These are phyloP conservation scores for Brettanomyces naardenensis DNA, from an alignment of 805 yeast genomes.

Conservation along the genomic window DNA sequence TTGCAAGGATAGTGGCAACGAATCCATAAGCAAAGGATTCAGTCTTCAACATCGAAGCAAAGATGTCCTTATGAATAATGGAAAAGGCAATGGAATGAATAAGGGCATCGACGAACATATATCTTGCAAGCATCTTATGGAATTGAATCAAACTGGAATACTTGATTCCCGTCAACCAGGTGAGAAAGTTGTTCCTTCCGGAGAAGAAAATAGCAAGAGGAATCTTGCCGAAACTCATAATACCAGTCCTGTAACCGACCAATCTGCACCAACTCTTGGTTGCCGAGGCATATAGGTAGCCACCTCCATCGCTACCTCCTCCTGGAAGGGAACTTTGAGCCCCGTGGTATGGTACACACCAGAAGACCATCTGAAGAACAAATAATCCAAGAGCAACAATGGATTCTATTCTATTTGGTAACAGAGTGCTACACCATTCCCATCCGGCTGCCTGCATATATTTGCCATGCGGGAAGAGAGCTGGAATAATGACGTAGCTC, in stretches of 20 bases:
- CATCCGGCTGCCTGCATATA: conserved; percentile 12
- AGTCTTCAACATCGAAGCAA: conserved; percentile 6
- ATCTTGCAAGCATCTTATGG: conserved; percentile 63
- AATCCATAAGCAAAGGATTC: conserved; percentile 25
- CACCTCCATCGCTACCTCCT: neutral
- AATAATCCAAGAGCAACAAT: conserved; percentile 20
- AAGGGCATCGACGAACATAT: conserved; percentile 31
- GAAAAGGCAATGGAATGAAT: conserved; percentile 33
- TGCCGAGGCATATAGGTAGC: conserved; percentile 22
- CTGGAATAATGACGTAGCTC: conserved; percentile 32
- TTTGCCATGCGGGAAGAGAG: conserved; percentile 22
- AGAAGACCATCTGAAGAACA: conserved; percentile 18
- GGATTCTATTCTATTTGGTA: conserved; percentile 29
- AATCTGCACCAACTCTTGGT: conserved; percentile 26
- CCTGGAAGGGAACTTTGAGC: conserved; percentile 7
- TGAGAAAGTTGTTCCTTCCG: conserved; percentile 38
- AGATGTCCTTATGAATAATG: conserved; percentile 5
- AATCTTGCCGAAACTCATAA: conserved; percentile 30
- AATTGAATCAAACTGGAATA: conserved; percentile 38
- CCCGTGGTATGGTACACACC: conserved; percentile 12
- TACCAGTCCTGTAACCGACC: conserved; percentile 30
- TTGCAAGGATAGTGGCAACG: conserved; percentile 34
- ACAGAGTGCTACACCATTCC: conserved; percentile 4
- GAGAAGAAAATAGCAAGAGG: conserved; percentile 38
- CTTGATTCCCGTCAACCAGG: conserved; percentile 36